Evolutionary conservation across 495 filamentous ascomycete genomes (phyloP), one percentile per base, ranked within the genome.

Genomic region (Margaritispora aquatica): DNA sequence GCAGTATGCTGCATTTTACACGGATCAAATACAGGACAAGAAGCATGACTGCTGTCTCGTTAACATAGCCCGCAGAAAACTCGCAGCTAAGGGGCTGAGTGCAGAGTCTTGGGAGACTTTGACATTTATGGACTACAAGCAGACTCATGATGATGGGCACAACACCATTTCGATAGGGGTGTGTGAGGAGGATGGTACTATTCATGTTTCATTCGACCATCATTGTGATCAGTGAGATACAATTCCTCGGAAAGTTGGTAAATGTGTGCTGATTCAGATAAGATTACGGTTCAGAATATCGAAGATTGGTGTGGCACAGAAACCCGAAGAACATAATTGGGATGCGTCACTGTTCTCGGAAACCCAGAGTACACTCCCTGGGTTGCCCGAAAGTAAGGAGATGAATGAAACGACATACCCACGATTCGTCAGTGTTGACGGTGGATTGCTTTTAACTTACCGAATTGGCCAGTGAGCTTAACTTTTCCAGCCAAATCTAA

Each of bases 1-100:
- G 65, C 70, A 72, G 46, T 72, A 72, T 55, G 68, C 56, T 48
- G 66, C 63, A n/a, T 71, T 71, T 38, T 72, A 72, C 49, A 70
- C 21, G 49, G 63, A 55, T 60, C 55, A n/a, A 10, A 13, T 41
- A 13, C 59, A 66, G 24, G 61, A 56, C 3, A 49, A 49, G 19
- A 64, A 66, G 31, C 31, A 59, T n/a, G 60, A 53, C 41, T 36
- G 36, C 26, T 65, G 58, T 49, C 51, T 41, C 57, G 49, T 60
- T 1, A 59, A 57, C 29, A 31, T 63, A n/a, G 27, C 52, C 24
- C 51, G 61, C 26, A 20, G 60, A 64, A 58, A 64, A 22, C 21
- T 50, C 9, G 20, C 57, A 22, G 47, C 50, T 26, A 51, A 59
- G 19, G 8, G 2, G 13, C 15, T 4, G 13, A 56, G 15, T 34